Percentiles rank a stretch among this genome's conserved stretches.
These are phyloP conservation scores for Debaryomycetaceae sp. DNA, from an alignment of 1,139 yeast species.

Conservation along the genomic window DNA sequence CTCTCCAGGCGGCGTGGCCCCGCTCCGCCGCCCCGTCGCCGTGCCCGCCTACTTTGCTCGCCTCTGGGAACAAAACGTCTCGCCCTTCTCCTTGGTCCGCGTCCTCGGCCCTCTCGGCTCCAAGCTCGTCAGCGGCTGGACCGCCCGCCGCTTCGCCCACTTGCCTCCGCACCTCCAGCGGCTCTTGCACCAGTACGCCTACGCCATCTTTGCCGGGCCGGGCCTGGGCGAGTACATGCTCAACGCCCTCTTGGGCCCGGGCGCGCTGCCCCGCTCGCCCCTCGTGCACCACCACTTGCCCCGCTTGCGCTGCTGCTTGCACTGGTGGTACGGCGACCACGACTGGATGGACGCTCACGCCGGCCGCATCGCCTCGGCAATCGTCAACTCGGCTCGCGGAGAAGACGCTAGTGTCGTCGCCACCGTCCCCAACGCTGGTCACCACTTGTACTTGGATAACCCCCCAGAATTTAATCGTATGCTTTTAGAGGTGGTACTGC, in stretches of 20 bases:
- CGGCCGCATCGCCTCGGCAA: conserved; percentile 33
- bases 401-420: conserved; percentile 28
- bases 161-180: conserved; percentile 24
- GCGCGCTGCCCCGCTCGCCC: conserved; percentile 63
- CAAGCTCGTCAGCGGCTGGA: conserved; percentile 69
- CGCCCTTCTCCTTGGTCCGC: conserved; percentile 61
- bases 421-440: conserved; percentile 49
- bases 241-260: conserved; percentile 58
- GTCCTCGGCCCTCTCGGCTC: conserved; percentile 60
- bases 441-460: conserved; percentile 63
- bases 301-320: conserved; percentile 37
- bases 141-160: conserved; percentile 52
- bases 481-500: conserved; percentile 34
- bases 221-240: conserved; percentile 75
- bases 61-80: conserved; percentile 61
- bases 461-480: conserved; percentile 37
- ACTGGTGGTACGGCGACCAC: conserved; percentile 64
- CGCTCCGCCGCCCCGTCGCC: conserved; percentile 26
- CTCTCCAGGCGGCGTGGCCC: conserved; percentile 57
- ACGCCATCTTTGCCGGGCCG: conserved; percentile 56
- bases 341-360: conserved; percentile 72
- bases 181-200: conserved; percentile 53
- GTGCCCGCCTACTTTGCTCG: conserved; percentile 56
- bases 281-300: conserved; percentile 40
- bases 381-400: conserved; percentile 17